Conservation (phyloP, 2,329 filamentous ascomycete species). For the Hypoxylon sp. region DNA sequence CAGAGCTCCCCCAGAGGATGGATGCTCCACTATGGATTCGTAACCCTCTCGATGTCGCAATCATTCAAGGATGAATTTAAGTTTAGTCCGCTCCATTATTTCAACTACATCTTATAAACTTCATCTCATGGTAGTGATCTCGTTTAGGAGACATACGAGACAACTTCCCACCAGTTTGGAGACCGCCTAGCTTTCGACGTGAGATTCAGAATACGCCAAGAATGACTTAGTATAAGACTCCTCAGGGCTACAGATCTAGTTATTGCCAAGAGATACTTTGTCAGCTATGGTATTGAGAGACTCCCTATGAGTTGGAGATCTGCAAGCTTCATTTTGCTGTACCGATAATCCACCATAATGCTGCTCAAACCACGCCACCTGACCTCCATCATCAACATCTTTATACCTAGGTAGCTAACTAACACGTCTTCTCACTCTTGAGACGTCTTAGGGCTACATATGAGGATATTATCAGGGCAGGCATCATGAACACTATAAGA, state of each 20-base stretch:
- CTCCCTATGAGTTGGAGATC: background rate
- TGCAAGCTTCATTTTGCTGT: background rate
- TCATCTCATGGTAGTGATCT: background rate
- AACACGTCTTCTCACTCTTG: background rate
- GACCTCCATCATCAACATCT: no score
- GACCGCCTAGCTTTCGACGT: background rate
- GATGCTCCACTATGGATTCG: constrained; percentile 20
- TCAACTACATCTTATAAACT: constrained; percentile 4
- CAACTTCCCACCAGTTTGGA: background rate
- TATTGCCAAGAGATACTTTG: background rate
- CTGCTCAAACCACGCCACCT: background rate
- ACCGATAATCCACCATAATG: background rate
- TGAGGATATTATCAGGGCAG: background rate
- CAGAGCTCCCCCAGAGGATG: constrained; percentile 3
- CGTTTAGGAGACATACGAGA: background rate
- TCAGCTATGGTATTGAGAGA: background rate
- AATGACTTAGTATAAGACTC: background rate
- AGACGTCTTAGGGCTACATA: background rate
- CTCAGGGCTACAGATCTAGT: background rate
- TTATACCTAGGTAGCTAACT: background rate
- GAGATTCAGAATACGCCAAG: background rate
- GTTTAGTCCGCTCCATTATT: constrained; percentile 13
- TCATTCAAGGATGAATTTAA: background rate
- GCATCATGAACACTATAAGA: background rate
- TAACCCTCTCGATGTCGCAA: constrained; percentile 19